phyloP scores from a whole-genome alignment of 116 monocot species.

The Phalaenopsis hybrid region DNA sequence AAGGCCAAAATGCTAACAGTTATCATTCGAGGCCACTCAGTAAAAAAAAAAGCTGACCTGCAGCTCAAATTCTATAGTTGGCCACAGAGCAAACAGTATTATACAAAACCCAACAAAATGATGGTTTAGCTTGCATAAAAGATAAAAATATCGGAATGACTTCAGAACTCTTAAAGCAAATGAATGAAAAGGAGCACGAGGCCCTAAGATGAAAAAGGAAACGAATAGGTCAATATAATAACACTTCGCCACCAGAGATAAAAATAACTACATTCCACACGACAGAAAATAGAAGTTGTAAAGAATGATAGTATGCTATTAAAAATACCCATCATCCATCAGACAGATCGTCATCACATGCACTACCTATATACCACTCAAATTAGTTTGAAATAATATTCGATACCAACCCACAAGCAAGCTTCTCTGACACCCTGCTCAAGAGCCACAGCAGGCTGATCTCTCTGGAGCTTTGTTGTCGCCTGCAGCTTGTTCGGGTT shows the following conservation, averaged over 20 bases:
- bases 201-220: not conserved
- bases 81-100: not conserved
- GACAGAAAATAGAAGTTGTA: not conserved
- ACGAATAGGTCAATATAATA: not conserved
- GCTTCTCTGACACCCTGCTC: not conserved
- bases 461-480: conserved; percentile 9
- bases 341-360: conserved; percentile 9
- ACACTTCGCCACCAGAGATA: not conserved
- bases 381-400: conserved; percentile 16
- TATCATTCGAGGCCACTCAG: too few relatives aligned
- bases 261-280: not conserved
- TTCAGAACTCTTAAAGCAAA: not conserved
- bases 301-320: not conserved
- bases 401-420: not conserved
- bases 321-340: not conserved
- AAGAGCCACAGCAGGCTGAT: conserved; percentile 16
- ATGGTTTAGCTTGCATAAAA: not conserved
- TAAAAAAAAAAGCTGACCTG: not conserved
- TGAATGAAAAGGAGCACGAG: not conserved
- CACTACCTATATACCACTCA: conserved; percentile 15
- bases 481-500: conserved; percentile 14
- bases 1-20: too few relatives aligned
- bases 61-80: not conserved
- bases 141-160: not conserved
- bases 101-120: not conserved